Base-by-base conservation (phyloP, 2,329 filamentous ascomycete genomes). In the Ophiostoma perfectum region DNA sequence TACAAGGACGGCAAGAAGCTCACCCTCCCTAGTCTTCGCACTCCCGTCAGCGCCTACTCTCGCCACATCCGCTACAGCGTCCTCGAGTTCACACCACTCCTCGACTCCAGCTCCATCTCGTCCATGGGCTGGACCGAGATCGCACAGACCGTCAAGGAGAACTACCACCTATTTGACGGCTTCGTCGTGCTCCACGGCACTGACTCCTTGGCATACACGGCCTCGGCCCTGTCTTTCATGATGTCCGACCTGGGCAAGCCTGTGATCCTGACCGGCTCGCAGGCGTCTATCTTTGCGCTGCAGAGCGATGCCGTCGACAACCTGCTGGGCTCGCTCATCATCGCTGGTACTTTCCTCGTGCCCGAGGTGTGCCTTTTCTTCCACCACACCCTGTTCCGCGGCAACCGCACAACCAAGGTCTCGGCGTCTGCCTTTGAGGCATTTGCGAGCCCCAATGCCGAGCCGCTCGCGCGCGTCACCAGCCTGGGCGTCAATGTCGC, bases 361-460 rank as follows among this genome's bases (percentile, higher is more conserved):
- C 93, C 93, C 0, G 93, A 97, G 77, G 93, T 97, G 67, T 93
- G 92, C 76, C 84, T 97, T 47, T 97, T 96, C 81, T 97, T 97
- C 83, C 92, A 95, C 78, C 91, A 96, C 80, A 92, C 89, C 73
- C 85, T 97, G 27, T 96, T 93, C 80, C 88, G 93, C 39, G 93
- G 93, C 16, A 97, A 96, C 78, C 84, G 93, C 70, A 88, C 91
- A 9, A 95, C 91, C 71, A 97, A 97, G 78, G 87, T 96, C 44
- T 93, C 92, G 14, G 91, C 93, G 5, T 91, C 90, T 69, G 88
- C 91, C 67, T 97, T 96, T 76, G 88, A 91, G 69, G 93, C 92
- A 6, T 97, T 97, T 77, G 90, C 88, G 69, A 92, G 90, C 63
- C 93, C 93, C n/a, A 97, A 97, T 77, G 87, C 88, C 73, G 86